Evolutionary conservation across 2,329 filamentous ascomycete genomes (phyloP), one percentile per base, ranked within the genome.

Genomic region (Aspergillus tanneri): DNA sequence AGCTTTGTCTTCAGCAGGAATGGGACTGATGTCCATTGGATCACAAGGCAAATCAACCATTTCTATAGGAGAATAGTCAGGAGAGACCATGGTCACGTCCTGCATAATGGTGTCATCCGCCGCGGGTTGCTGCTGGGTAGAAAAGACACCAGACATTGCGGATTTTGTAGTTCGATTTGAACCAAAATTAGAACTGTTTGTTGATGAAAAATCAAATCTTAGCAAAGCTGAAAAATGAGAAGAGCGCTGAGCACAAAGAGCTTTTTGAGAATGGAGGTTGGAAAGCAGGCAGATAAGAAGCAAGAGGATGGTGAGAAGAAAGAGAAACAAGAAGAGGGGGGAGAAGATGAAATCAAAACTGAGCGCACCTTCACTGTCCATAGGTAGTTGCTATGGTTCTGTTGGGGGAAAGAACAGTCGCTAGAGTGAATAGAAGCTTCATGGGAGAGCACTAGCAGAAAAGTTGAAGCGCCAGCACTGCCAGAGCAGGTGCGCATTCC

Each of bases 21-120:
- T 22, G 6, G 52, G 42, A 28, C 49, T 48, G 23, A 55, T 55
- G 14, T 59, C 55, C 55, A 58, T 60, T 5, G 52, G 52, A 47
- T 54, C 52, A 23, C 41, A 46, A 8, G 21, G 18, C 12, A 23
- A 18, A 35, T 49, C 43, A 24, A 28, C 21, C 8, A 37, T 12
- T 14, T 30, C 43, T 5, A 28, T 18, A 14, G 14, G 39, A 25
- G 50, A n/a, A 5, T 36, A 30, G 19, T 51, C 38, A 1, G 46
- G 4, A 30, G 52, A 45, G 4, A 47, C 12, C 12, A 51, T n/a
- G 44, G 40, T 46, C 24, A 39, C 42, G 34, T 59, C 52, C 11
- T 27, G 36, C 52, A 54, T 48, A 22, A 12, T 12, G 14, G 34
- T 27, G 38, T 58, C 49, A 43, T 50, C 55, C 51, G 41, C 35